A percentile compares a stretch with the other conserved stretches of the same genome.
These are phyloP conservation scores for Camellia japonica DNA, from an alignment of 148 eudicot genomes.

Conservation along the genomic window DNA sequence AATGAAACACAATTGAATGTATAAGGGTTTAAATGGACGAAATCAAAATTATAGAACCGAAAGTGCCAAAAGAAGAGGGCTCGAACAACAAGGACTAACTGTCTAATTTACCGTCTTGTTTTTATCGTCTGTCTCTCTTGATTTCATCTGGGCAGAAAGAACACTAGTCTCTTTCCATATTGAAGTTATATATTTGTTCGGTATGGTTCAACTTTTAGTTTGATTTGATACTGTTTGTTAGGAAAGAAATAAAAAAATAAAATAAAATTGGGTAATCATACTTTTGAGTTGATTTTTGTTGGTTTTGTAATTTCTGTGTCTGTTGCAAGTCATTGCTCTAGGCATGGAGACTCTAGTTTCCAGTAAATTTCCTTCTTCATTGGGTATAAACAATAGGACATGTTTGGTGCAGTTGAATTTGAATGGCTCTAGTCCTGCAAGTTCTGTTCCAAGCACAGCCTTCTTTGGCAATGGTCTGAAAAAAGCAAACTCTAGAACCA, in stretches of 20 bases:
- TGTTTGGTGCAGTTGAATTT: constrained; percentile 27
- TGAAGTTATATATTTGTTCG: not conserved
- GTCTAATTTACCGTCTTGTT: not conserved
- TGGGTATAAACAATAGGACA: not conserved
- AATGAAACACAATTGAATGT: too few relatives aligned
- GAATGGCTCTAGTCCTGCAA: constrained; percentile 15
- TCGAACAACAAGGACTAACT: too few relatives aligned
- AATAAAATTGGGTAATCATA: too few relatives aligned
- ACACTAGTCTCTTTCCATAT: not conserved
- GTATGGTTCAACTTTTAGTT: not conserved
- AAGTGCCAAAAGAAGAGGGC: too few relatives aligned
- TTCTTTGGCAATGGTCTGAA: constrained; percentile 26
- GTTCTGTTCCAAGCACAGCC: constrained; percentile 20
- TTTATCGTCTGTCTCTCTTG: not conserved
- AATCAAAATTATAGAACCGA: too few relatives aligned
- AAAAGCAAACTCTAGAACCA: constrained; percentile 13
- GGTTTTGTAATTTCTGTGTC: not conserved
- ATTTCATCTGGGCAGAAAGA: not conserved
- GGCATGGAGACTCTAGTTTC: not conserved
- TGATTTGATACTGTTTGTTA: not conserved
- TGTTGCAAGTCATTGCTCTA: not conserved
- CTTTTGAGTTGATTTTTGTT: too few relatives aligned
- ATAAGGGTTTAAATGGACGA: too few relatives aligned
- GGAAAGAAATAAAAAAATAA: too few relatives aligned
- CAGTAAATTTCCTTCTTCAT: not conserved